Evolutionary conservation across 768 basidiomycete genomes (phyloP), one percentile per base, ranked within the genome.

Genomic region (Boletales sp.): DNA sequence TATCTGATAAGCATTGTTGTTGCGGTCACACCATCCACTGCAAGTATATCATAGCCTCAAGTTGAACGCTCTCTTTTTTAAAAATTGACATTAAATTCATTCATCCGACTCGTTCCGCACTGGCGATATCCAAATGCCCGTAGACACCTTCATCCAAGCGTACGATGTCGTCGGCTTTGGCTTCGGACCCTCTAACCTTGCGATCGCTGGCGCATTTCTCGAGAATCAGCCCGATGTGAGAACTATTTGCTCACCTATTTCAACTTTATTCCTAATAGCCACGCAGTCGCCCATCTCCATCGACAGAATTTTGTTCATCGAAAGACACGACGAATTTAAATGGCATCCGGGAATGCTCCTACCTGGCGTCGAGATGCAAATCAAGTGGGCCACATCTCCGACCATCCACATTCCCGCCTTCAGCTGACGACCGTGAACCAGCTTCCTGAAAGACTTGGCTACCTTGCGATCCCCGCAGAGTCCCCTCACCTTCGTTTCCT

Each of bases 281-380:
- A 19, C 21, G 7, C 48, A 62, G 49, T 37, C 50, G 4, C 49
- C 51, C 40, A 51, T 54, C 45, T 52, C 50, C 43, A 71, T 50
- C 54, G 60, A 59, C 59, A 70, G 58, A 19, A 56, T 68, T 11
- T 67, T 76, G 43, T 81, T 80, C 64, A 68, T 80, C 36, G 80
- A 80, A 62, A 75, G 69, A 56, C 71, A 79, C 34, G 55, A 65
- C 1, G 57, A 65, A 47, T 80, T 81, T 58, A 68, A 66, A 47
- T 81, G 80, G 80, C 80, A 81, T 58, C 78, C 78, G 19, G 78
- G 75, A 12, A 80, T 80, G 78, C 70, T 80, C 40, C 63, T 80
- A 8, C 76, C 77, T 34, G 76, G 73, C 24, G 72, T 74, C 27
- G 69, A 68, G 31, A 80, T 80, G 79, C 79, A 80, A 58, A 79